Evolutionary conservation across 345 rosid species (phyloP).

Genomic region (Gossypium stocksii): DNA sequence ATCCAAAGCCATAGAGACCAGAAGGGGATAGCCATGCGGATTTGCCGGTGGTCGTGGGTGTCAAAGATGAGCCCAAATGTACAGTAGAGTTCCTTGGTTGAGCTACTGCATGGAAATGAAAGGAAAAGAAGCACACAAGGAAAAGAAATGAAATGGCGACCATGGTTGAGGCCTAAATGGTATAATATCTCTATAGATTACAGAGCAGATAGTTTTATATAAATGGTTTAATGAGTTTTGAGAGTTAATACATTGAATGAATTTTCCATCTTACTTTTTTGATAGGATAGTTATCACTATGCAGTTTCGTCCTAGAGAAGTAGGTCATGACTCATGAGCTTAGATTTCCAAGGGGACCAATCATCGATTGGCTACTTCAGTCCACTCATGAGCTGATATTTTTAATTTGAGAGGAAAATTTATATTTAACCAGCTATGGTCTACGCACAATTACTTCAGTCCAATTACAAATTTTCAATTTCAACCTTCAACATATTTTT

Average conservation of each 20-base stretch:
- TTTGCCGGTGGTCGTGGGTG: background rate
- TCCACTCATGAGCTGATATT: too few relatives aligned
- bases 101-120: background rate
- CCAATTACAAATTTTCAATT: too few relatives aligned
- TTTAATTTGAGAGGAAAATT: too few relatives aligned
- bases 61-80: background rate
- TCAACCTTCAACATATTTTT: too few relatives aligned
- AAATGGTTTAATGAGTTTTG: background rate
- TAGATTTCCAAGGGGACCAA: too few relatives aligned
- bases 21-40: constrained; percentile 1
- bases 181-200: background rate
- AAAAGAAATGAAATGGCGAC: background rate
- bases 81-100: background rate
- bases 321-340: too few relatives aligned
- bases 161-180: background rate
- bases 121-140: background rate
- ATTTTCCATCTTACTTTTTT: background rate
- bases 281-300: too few relatives aligned
- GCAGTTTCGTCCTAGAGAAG: too few relatives aligned
- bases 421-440: too few relatives aligned
- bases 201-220: background rate
- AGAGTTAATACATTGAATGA: background rate
- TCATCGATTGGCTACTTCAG: too few relatives aligned
- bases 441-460: too few relatives aligned
- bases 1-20: background rate